Conservation (phyloP, 2,329 filamentous ascomycete species). For the Microdochium nivale region DNA sequence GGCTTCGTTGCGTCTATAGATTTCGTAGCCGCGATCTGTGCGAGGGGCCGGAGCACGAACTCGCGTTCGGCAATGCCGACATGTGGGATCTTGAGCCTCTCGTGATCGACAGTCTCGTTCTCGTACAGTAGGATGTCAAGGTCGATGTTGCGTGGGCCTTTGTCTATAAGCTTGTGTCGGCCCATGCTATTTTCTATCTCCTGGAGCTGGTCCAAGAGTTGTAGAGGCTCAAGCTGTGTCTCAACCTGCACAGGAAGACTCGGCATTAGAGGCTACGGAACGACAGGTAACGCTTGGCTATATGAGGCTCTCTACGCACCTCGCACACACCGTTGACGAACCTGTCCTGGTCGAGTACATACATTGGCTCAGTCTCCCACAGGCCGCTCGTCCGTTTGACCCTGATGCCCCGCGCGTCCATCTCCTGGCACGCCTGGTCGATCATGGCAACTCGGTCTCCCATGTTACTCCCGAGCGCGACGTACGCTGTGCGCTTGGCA, state of each 20-base stretch:
- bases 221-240: slow-evolving; percentile 66
- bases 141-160: slow-evolving; percentile 91
- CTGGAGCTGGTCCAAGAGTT: slow-evolving; percentile 73
- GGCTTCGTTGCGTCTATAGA: slow-evolving; percentile 43
- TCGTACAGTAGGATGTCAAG: slow-evolving; percentile 85
- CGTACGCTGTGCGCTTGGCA: slow-evolving; percentile 50
- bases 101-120: slow-evolving; percentile 53
- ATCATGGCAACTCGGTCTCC: slow-evolving; percentile 81
- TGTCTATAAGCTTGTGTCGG: slow-evolving; percentile 77
- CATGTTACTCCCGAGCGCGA: slow-evolving; percentile 89
- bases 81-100: slow-evolving; percentile 79
- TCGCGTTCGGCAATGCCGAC: slow-evolving; percentile 79
- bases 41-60: slow-evolving; percentile 83
- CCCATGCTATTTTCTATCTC: slow-evolving; percentile 74
- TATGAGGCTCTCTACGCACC: slow-evolving; percentile 41
- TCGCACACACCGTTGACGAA: slow-evolving; percentile 93
- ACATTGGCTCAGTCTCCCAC: slow-evolving; percentile 97
- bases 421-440: slow-evolving; percentile 70
- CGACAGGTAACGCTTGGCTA: background rate
- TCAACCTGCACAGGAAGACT: slow-evolving; percentile 51
- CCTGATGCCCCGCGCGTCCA: slow-evolving; percentile 64
- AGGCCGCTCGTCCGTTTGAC: slow-evolving; percentile 76
- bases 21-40: slow-evolving; percentile 57
- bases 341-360: slow-evolving; percentile 76
- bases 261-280: background rate